Evolutionary conservation across 441 rosid genomes (phyloP).

Genomic region (Croton setiger): DNA sequence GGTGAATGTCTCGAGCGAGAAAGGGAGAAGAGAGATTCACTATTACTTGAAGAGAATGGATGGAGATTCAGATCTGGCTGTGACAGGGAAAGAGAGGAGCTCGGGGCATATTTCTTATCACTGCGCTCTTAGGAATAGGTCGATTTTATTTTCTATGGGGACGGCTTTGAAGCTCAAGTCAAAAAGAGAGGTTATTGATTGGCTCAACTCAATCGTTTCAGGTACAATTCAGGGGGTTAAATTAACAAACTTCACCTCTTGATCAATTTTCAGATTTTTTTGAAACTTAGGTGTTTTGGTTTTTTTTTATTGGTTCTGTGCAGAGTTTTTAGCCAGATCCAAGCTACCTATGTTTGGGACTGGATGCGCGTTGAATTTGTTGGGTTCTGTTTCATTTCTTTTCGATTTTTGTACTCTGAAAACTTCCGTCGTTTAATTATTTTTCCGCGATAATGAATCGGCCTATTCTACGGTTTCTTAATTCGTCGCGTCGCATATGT

Average conservation of each 20-base stretch:
- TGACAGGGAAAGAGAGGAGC: conserved; percentile 57
- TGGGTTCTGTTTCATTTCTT: conserved; percentile 1
- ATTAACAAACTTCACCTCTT: too few relatives aligned
- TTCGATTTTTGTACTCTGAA: neutral
- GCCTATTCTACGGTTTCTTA: neutral
- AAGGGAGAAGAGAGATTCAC: conserved; percentile 55
- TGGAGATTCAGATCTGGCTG: conserved; percentile 63
- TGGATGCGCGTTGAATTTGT: neutral
- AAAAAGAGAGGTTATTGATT: conserved; percentile 51
- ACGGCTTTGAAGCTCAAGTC: conserved; percentile 42
- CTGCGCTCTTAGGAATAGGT: conserved; percentile 36
- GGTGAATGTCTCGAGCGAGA: conserved; percentile 41
- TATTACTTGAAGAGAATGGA: conserved; percentile 59
- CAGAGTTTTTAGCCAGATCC: conserved; percentile 18
- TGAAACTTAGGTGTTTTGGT: neutral
- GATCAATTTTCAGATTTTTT: neutral
- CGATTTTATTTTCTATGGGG: conserved; percentile 22
- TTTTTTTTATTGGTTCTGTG: conserved; percentile 7
- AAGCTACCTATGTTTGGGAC: conserved; percentile 2
- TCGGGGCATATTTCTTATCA: conserved; percentile 51
- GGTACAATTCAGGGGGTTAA: conserved; percentile 32
- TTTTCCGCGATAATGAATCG: neutral
- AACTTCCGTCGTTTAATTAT: neutral
- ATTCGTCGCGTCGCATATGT: neutral
- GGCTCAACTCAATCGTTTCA: conserved; percentile 62